Evolutionary conservation across 441 rosid species (phyloP).

Genomic region (Rhodomyrtus psidioides): DNA sequence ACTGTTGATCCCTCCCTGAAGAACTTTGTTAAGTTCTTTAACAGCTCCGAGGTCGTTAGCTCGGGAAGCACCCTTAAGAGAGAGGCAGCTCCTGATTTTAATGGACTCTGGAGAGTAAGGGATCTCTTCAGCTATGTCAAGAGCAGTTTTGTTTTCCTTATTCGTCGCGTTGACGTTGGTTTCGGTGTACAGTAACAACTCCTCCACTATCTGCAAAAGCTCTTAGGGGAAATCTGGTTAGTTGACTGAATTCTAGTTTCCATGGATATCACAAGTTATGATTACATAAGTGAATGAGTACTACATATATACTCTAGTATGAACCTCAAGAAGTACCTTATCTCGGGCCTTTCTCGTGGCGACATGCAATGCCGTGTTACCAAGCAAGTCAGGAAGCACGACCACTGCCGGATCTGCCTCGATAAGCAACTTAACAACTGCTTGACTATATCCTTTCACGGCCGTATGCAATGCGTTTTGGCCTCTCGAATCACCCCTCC

Average conservation of each 20-base stretch:
- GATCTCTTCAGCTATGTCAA: not conserved
- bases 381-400: not conserved
- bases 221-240: not conserved
- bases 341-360: not conserved
- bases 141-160: not conserved
- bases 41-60: not conserved
- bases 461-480: slow-evolving; percentile 1
- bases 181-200: not conserved
- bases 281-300: not conserved
- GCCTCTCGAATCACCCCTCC: not conserved
- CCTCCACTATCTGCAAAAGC: not conserved
- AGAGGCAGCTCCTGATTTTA: not conserved
- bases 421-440: not conserved
- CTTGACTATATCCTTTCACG: not conserved
- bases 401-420: not conserved
- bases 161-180: not conserved
- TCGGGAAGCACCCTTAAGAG: not conserved
- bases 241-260: not conserved
- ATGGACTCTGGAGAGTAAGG: not conserved
- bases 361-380: not conserved
- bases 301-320: not conserved
- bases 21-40: not conserved
- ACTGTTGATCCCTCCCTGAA: not conserved
- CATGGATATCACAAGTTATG: not conserved
- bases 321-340: not conserved